Conservation (phyloP, 148 eudicot species). For the Camellia japonica region DNA sequence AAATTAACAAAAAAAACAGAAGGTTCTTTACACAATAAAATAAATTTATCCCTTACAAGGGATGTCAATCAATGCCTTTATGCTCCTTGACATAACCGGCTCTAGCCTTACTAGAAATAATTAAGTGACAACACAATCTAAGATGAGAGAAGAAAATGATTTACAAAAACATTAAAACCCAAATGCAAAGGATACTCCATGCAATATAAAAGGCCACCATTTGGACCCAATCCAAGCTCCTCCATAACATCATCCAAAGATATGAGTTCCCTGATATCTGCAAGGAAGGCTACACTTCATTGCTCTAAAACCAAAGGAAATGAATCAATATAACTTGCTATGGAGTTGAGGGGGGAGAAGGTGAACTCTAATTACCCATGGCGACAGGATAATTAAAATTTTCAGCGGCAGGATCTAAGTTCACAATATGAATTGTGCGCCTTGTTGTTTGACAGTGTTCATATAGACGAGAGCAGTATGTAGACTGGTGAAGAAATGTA, state of each 20-base stretch:
- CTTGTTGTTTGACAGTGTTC: conserved; percentile 71
- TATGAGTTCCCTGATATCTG: conserved; percentile 78
- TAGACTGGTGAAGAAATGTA: conserved; percentile 43
- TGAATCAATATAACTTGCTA: neutral
- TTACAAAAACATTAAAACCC: neutral
- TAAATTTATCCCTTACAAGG: neutral
- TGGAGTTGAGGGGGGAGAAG: neutral
- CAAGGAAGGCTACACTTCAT: neutral
- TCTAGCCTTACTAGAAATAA: neutral
- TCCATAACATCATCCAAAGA: conserved; percentile 96
- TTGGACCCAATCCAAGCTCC: conserved; percentile 88
- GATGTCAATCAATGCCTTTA: neutral
- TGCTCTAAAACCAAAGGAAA: neutral
- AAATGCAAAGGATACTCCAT: conserved; percentile 72
- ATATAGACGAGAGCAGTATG: conserved; percentile 85
- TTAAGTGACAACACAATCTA: neutral
- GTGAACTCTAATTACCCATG: conserved; percentile 39
- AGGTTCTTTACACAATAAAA: neutral
- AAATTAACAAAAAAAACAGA: neutral
- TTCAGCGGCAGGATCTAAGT: conserved; percentile 96
- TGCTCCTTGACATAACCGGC: neutral
- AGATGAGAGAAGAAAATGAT: neutral
- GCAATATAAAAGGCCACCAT: conserved; percentile 89
- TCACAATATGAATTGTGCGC: conserved; percentile 68
- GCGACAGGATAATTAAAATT: conserved; percentile 92